Conservation (phyloP, 1,284 basidiomycete species). For the Chondrostereum purpureum region DNA sequence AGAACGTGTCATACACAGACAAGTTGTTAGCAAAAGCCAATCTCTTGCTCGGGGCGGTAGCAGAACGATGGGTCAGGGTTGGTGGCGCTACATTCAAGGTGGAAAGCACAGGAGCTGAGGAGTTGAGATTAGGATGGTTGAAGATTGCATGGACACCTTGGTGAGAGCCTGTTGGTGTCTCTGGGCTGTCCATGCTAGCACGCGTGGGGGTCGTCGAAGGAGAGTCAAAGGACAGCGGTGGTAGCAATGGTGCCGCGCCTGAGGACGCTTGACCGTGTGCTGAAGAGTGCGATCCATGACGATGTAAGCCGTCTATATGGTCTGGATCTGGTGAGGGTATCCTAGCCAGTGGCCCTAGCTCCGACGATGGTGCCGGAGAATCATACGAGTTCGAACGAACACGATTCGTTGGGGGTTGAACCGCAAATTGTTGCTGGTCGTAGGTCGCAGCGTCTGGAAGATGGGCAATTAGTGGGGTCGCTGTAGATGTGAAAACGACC, state of each 20-base stretch:
- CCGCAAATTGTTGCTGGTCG: conserved; percentile 48
- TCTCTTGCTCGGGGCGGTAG: conserved; percentile 63
- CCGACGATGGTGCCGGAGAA: conserved; percentile 44
- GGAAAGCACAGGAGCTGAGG: conserved; percentile 83
- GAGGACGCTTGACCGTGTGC: conserved; percentile 24
- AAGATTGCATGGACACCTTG: conserved; percentile 37
- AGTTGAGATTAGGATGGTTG: conserved; percentile 75
- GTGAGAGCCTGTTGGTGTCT: conserved; percentile 21
- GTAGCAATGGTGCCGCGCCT: conserved; percentile 36
- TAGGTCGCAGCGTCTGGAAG: conserved; percentile 55
- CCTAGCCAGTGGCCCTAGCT: conserved; percentile 68
- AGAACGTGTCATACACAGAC: conserved; percentile 94
- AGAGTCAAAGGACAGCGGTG: conserved; percentile 56
- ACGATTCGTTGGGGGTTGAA: conserved; percentile 40
- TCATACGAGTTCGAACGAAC: conserved; percentile 79
- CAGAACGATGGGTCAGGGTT: conserved; percentile 53
- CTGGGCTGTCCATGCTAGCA: conserved; percentile 15
- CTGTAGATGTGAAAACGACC: conserved; percentile 24
- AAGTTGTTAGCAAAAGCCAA: conserved; percentile 88
- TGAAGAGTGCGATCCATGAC: conserved; percentile 50
- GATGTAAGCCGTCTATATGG: conserved; percentile 79
- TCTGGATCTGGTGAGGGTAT: conserved; percentile 78
- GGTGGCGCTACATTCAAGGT: conserved; percentile 39
- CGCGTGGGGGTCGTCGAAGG: conserved; percentile 18
- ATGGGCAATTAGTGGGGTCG: conserved; percentile 17